Conservation (phyloP, 148 eudicot species). For the Dianthus caryophyllus region DNA sequence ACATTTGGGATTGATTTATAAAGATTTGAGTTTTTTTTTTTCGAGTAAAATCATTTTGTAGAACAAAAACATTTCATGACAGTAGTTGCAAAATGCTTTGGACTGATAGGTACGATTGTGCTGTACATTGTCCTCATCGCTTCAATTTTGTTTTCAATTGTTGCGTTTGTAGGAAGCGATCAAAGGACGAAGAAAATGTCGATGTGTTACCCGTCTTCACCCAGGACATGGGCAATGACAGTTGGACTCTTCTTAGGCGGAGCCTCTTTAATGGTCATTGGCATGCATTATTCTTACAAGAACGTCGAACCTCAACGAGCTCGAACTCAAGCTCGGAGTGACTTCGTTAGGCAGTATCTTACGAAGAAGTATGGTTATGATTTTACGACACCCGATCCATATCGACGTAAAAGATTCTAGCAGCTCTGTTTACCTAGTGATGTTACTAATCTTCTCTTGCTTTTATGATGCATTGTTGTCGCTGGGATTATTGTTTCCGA, state of each 20-base stretch:
- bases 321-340: slow-evolving; percentile 70
- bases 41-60: no score
- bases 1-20: no score
- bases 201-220: slow-evolving; percentile 73
- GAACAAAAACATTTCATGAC: no score
- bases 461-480: no score
- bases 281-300: slow-evolving; percentile 64
- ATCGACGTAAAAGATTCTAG: slow-evolving; percentile 11
- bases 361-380: slow-evolving; percentile 55
- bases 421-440: not conserved
- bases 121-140: no score
- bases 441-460: no score
- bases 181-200: slow-evolving; percentile 38
- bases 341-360: slow-evolving; percentile 54
- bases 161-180: not conserved
- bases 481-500: no score
- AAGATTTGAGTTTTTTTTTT: no score
- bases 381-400: slow-evolving; percentile 10
- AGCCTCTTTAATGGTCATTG: slow-evolving; percentile 50
- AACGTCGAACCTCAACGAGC: slow-evolving; percentile 88
- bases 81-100: no score
- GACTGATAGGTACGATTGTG: no score
- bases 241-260: slow-evolving; percentile 54
- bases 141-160: not conserved
- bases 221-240: slow-evolving; percentile 54